phyloP scores from a whole-genome alignment of 805 yeast species.

The Monosporozyma aerobia region DNA sequence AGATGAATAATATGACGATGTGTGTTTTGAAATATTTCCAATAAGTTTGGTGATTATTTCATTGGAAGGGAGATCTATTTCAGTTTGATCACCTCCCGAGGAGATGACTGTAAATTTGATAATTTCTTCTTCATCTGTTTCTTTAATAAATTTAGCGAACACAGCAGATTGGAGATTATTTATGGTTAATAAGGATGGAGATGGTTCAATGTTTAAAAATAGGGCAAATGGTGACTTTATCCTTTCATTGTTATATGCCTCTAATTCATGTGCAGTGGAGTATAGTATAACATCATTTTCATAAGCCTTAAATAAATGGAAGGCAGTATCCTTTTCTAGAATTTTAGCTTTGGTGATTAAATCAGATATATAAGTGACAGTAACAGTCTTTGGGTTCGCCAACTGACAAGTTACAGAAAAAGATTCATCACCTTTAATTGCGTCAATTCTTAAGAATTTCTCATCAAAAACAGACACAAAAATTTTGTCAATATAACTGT shows the following conservation, averaged over 20 bases:
- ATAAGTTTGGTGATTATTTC: conserved; percentile 6
- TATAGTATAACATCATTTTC: conserved; percentile 37
- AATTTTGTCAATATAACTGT: conserved; percentile 55
- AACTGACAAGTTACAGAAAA: conserved; percentile 21
- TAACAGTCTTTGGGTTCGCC: conserved; percentile 21
- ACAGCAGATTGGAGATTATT: conserved; percentile 39
- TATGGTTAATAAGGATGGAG: conserved; percentile 29
- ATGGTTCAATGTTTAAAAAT: conserved; percentile 49
- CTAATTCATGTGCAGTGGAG: conserved; percentile 61
- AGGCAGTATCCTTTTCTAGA: conserved; percentile 70
- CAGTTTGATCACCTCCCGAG: conserved; percentile 7
- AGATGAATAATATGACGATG: conserved; percentile 20
- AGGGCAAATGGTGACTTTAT: conserved; percentile 56
- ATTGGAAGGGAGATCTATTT: conserved; percentile 8
- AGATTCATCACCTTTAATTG: conserved; percentile 12
- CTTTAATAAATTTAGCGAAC: conserved; percentile 36
- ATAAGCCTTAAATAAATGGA: conserved; percentile 63
- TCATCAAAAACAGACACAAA: conserved; percentile 37
- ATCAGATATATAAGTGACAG: conserved; percentile 54
- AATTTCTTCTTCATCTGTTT: conserved; percentile 8
- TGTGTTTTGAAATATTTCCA: conserved; percentile 8
- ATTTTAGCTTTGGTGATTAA: conserved; percentile 54
- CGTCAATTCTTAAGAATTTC: conserved; percentile 23
- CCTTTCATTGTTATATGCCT: conserved; percentile 43
- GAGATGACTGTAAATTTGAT: conserved; percentile 12